Conservation (phyloP, 2,329 filamentous ascomycete species). For the Dactylonectria macrodidyma region DNA sequence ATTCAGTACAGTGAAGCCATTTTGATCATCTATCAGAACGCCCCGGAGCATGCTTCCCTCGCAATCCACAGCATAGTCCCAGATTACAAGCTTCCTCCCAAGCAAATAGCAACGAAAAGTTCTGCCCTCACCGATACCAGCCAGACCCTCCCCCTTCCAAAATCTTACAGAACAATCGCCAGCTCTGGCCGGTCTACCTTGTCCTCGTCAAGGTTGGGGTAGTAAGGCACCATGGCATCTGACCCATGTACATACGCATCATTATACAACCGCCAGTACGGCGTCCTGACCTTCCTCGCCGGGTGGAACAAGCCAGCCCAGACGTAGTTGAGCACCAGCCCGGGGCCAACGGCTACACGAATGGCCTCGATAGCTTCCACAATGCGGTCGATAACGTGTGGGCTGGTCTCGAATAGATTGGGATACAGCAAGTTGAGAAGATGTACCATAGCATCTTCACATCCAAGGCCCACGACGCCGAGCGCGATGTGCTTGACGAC, state of each 20-base stretch:
- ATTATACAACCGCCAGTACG: constrained; percentile 98
- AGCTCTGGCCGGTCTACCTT: constrained; percentile 84
- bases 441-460: constrained; percentile 98
- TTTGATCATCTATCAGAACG: constrained; percentile 49
- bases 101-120: constrained; percentile 25
- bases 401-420: constrained; percentile 97
- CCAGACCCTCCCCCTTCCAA: constrained; percentile 28
- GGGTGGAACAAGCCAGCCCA: constrained; percentile 99
- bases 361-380: constrained; percentile 98
- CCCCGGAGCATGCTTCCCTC: constrained; percentile 47
- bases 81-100: constrained; percentile 44
- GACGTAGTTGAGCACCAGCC: constrained; percentile 96
- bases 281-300: constrained; percentile 91
- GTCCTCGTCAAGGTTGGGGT: constrained; percentile 88
- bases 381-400: constrained; percentile 98
- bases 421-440: constrained; percentile 96
- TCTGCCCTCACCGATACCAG: constrained; percentile 1
- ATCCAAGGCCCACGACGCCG: constrained; percentile 96
- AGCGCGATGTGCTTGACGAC: constrained; percentile 99
- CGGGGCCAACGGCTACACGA: constrained; percentile 91
- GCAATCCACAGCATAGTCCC: constrained; percentile 40
- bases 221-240: constrained; percentile 97
- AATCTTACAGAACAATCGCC: constrained; percentile 81
- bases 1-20: constrained; percentile 38
- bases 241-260: constrained; percentile 95